Evolutionary conservation across 768 basidiomycete genomes (phyloP), one percentile per base, ranked within the genome.

Genomic region (Steccherinum ochraceum): DNA sequence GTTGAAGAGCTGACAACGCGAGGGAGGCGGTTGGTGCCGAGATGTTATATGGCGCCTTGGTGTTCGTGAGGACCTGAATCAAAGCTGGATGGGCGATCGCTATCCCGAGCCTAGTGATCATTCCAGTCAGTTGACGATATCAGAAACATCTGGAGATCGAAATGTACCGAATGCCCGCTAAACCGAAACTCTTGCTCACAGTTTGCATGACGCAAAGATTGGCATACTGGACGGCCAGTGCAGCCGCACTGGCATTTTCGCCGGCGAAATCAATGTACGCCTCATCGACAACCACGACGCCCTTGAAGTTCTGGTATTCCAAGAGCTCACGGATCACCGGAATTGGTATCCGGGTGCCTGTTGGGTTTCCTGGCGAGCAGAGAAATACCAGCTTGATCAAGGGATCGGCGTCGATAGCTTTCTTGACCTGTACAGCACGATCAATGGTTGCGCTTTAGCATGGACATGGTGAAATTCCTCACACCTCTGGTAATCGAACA

Each of bases 21-120:
- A 97, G 79, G 24, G 80, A 69, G 12, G 95, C 91, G 4, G 92
- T 92, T 0, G 93, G 93, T 0, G 86, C 78, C 13, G 93, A 94
- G 57, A 99, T 83, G 67, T 96, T 97, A 73, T 98, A 99, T 0
- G 96, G 96, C 0, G 95, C 96, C 66, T 99, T 99, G 23, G 94
- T 89, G 66, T 98, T 98, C 52, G 83, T 80, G 48, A 98, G 81
- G 55, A 97, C 77, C 59, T 93, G 94, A 42, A 97, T 87, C 12
- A 99, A 72, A 0, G 90, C 83, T 0, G 93, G 93, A 53, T 93
- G 88, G 4, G 93, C 90, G 50, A 97, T 71, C 0, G 92, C 91
- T 43, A 94, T 80, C 0, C 96, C 96, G 23, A 99, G 74, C 44
- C 93, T 96, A 39, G 12, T 41, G 24, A 43, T 11, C 41, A 48